Conservation (phyloP, 75 land plant genomes). For the Cryptomeria japonica region DNA sequence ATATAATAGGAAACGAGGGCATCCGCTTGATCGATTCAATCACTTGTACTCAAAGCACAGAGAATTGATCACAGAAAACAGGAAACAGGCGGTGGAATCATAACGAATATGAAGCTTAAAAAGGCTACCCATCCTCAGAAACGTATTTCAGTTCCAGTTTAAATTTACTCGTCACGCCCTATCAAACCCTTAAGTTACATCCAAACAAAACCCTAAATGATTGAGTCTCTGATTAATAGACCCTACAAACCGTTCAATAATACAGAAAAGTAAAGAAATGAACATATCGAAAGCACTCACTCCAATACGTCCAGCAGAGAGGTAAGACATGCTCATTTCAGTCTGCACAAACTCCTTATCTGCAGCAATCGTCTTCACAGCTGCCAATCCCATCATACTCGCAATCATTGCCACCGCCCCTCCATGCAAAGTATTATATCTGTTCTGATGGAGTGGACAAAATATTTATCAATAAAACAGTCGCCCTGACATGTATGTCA, state of each 20-base stretch:
- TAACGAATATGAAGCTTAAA: background rate
- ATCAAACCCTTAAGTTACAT: background rate
- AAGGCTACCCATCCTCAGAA: background rate
- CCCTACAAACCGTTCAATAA: background rate
- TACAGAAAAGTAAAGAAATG: background rate
- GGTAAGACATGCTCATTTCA: constrained; percentile 39
- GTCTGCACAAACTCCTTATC: constrained; percentile 43
- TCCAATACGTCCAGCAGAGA: constrained; percentile 32
- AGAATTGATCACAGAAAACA: background rate
- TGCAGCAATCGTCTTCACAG: constrained; percentile 43
- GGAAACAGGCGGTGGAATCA: no score
- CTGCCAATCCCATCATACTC: constrained; percentile 30
- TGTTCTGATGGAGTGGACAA: constrained; percentile 20
- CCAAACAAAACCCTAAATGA: background rate
- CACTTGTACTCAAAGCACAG: background rate
- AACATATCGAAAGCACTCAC: constrained; percentile 24
- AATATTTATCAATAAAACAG: background rate
- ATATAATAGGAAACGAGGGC: background rate
- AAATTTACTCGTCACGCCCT: background rate
- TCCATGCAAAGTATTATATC: constrained; percentile 46
- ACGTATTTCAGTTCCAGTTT: background rate
- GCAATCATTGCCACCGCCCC: constrained; percentile 48
- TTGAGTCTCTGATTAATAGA: background rate
- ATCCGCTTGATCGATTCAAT: background rate
- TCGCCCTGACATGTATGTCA: background rate